Evolutionary conservation across 202 grass and related monocot genomes (phyloP).

Genomic region (Setaria viridis): DNA sequence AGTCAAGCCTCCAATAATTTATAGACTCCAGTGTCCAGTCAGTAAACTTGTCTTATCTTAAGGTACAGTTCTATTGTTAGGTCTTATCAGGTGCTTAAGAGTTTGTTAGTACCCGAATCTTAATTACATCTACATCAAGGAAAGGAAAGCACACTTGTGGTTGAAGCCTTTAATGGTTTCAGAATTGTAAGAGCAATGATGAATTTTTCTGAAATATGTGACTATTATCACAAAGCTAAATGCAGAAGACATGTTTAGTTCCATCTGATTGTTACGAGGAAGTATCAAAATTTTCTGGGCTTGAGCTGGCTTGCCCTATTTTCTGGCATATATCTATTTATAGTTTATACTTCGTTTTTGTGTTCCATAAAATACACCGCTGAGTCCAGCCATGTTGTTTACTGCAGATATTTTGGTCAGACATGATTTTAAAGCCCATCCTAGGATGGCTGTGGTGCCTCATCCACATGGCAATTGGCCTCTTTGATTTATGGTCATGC

Average conservation of each 20-base stretch:
- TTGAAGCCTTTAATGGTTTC: neutral
- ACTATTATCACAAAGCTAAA: neutral
- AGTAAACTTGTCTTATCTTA: neutral
- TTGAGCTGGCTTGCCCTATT: neutral
- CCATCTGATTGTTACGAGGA: neutral
- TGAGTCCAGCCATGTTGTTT: neutral
- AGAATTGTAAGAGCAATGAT: neutral
- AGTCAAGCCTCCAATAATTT: neutral
- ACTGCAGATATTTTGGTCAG: constrained; percentile 58
- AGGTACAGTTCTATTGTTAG: neutral
- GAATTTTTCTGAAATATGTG: neutral
- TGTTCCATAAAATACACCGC: neutral
- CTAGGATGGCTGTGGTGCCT: constrained; percentile 68
- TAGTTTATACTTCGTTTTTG: neutral
- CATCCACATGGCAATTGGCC: constrained; percentile 55
- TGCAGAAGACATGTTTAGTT: neutral
- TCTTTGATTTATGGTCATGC: constrained; percentile 56
- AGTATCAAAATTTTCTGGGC: neutral
- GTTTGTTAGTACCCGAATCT: neutral
- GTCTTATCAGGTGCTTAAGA: neutral
- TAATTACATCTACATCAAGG: neutral
- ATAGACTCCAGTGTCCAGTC: neutral
- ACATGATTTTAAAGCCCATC: constrained; percentile 47
- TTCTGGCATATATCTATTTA: neutral
- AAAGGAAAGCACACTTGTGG: neutral